Base-by-base conservation (phyloP, 192 early-diverging fungal genomes). In the Backusella westeae region DNA sequence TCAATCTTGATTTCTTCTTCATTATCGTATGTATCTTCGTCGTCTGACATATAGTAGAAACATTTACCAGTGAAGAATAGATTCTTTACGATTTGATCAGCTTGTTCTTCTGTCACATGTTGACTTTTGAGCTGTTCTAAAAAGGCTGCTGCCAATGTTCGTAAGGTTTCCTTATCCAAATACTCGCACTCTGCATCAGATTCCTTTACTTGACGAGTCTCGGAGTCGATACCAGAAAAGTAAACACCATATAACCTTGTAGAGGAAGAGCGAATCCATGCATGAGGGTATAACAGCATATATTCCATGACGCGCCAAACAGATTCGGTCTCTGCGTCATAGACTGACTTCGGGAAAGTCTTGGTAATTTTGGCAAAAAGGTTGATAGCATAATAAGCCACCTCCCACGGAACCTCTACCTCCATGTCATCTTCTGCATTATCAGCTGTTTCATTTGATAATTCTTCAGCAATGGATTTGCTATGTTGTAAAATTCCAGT, bases 71-170 rank as follows among this genome's bases (percentile, higher is more conserved):
- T 83, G 84, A 96, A 99, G 77, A 94, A 93, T 73, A 98, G 77
- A 82, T 99, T 99, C 88, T 98, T 97, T 41, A 96, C 92, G 65
- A 96, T 81, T 82, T 98, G 96, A 73, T 88, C 93, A 6, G 93
- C 94, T 34, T 95, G 88, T 29, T 98, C 97, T 36, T 88, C 83
- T 36, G 91, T 85, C 34, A 98, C 39, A 72, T 81, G 85, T 14
- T 83, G 78, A 65, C 92, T 89, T 74, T 88, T 90, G 9, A 96
- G 83, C 72, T 96, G 94, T 42, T 87, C 84, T 15, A 85, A 74
- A 71, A 92, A 81, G 3, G 80, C 78, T 36, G 82, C 80, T 0
- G 87, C 89, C 17, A 96, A 67, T 5, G 80, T 73, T 41, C 86
- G 87, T 35, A 95, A 75, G 38, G 80, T 80, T 29, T 73, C 78